Evolutionary conservation across 805 yeast genomes (phyloP).

Genomic region (Ogataea salicorniae): DNA sequence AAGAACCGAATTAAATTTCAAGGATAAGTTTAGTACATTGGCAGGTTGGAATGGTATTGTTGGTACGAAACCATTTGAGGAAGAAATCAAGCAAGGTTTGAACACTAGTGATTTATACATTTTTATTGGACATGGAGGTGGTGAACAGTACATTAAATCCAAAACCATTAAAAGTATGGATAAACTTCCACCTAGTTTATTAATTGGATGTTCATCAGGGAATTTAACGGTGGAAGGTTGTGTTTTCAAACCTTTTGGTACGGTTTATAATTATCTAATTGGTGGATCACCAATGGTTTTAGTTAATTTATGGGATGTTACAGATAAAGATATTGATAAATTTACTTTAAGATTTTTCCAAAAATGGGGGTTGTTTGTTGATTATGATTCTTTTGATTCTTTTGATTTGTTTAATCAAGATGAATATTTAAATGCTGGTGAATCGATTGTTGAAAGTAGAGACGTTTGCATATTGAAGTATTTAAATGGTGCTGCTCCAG

Average conservation of each 20-base stretch:
- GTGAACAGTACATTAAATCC: conserved; percentile 72
- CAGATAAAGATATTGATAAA: conserved; percentile 89
- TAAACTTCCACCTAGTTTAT: conserved; percentile 52
- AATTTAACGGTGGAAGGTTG: conserved; percentile 58
- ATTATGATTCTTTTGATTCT: conserved; percentile 19
- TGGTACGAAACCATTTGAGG: conserved; percentile 56
- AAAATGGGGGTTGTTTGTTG: conserved; percentile 56
- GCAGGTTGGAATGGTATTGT: conserved; percentile 48
- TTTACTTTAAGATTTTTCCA: conserved; percentile 60
- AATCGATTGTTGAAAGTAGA: conserved; percentile 61
- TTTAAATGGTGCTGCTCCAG: conserved; percentile 90
- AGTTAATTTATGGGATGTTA: conserved; percentile 94
- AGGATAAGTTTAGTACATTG: conserved; percentile 34
- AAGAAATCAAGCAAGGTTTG: conserved; percentile 41
- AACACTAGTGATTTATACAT: conserved; percentile 47
- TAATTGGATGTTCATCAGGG: conserved; percentile 92
- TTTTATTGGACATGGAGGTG: conserved; percentile 95
- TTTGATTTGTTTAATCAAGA: conserved; percentile 6
- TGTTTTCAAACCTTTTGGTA: conserved; percentile 66
- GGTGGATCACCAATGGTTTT: conserved; percentile 82
- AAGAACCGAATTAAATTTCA: conserved; percentile 59
- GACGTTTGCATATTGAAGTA: conserved; percentile 62
- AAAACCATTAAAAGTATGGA: conserved; percentile 42
- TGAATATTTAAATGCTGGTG: conserved; percentile 33
- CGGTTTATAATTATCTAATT: conserved; percentile 65